A percentile compares a stretch with the other conserved stretches of the same genome.
Conservation (phyloP, 176 grass and related monocot genomes). For the Avena atlantica region DNA sequence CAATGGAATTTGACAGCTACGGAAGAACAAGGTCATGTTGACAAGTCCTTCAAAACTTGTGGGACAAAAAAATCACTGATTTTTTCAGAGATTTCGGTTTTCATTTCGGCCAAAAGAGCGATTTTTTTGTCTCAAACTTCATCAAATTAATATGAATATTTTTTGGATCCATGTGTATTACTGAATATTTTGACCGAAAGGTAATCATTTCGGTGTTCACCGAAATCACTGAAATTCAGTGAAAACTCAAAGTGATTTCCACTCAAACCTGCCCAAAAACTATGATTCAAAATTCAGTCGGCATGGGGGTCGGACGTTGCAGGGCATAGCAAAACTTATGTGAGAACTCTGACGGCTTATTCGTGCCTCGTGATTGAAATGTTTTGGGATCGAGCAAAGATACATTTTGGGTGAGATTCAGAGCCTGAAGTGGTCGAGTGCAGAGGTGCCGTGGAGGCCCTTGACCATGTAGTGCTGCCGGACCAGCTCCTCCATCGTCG, state of each 20-base stretch:
- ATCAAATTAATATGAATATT: too few species aligned
- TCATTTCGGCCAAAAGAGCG: too few species aligned
- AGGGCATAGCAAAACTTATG: not conserved
- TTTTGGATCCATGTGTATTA: too few species aligned
- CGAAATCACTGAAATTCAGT: too few species aligned
- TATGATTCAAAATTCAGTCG: not conserved
- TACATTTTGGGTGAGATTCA: not conserved
- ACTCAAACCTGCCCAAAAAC: too few species aligned
- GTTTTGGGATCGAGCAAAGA: not conserved
- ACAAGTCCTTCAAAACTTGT: too few species aligned
- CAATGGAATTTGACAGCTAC: not conserved
- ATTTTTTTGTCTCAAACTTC: too few species aligned
- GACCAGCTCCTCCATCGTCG: conserved; percentile 11
- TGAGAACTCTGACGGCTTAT: not conserved
- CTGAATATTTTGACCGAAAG: too few species aligned
- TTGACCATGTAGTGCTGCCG: conserved; percentile 9
- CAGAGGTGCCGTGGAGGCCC: not conserved
- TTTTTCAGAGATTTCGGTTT: too few species aligned
- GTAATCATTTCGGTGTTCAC: too few species aligned
- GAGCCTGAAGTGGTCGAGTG: not conserved
- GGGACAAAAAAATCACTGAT: too few species aligned
- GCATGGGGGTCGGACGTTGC: not conserved
- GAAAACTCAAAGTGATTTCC: too few species aligned
- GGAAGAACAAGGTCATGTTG: not conserved
- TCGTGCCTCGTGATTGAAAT: not conserved